These are phyloP conservation scores for Deakozyma indianensis DNA, from an alignment of 805 yeast species.

Conservation along the genomic window DNA sequence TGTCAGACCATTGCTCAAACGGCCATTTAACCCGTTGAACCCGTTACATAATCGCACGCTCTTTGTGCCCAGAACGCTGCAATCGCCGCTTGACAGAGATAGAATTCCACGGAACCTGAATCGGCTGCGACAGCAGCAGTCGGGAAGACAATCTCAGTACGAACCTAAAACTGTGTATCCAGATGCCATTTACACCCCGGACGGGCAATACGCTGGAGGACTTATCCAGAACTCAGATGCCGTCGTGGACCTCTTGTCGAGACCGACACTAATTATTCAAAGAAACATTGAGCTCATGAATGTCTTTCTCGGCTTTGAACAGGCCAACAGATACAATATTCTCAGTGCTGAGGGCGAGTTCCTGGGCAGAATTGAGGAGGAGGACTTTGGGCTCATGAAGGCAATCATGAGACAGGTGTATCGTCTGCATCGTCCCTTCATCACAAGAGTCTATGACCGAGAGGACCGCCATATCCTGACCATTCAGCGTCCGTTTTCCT, in stretches of 20 bases:
- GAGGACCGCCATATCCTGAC: constrained; percentile 23
- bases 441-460: constrained; percentile 22
- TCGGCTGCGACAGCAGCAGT: neutral
- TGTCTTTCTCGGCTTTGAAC: constrained; percentile 78
- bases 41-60: too few species aligned
- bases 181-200: constrained; percentile 1
- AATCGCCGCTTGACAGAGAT: neutral
- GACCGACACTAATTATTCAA: constrained; percentile 79
- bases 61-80: neutral
- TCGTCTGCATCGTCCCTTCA: constrained; percentile 67
- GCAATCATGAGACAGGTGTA: constrained; percentile 72
- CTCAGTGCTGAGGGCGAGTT: constrained; percentile 60
- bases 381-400: constrained; percentile 56
- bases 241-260: constrained; percentile 44
- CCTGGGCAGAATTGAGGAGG: constrained; percentile 71
- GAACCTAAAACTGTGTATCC: neutral
- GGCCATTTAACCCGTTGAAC: too few species aligned
- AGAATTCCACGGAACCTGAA: neutral
- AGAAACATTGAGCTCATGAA: constrained; percentile 83
- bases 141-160: neutral
- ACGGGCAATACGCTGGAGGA: constrained; percentile 26
- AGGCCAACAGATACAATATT: constrained; percentile 62
- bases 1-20: too few species aligned
- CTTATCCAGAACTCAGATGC: constrained; percentile 44
- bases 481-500: constrained; percentile 70